Evolutionary conservation across 2,329 filamentous ascomycete species (phyloP), one percentile per base, ranked within the genome.

Genomic region (Coccinonectria pachysandricola): DNA sequence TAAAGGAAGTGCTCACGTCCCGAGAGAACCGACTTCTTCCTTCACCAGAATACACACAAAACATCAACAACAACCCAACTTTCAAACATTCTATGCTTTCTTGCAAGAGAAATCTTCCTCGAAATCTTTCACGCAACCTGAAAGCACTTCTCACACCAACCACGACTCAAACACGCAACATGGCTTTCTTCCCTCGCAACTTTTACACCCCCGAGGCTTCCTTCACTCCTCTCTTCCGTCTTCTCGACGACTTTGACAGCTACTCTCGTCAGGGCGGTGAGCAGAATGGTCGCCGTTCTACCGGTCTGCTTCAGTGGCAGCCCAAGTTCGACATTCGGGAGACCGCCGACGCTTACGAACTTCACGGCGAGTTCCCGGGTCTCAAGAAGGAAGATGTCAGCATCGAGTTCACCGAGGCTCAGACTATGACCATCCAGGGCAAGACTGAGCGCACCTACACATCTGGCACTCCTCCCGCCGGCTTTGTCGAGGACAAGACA

Each of bases 281-380:
- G n/a, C 35, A 37, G 32, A 34, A 37, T 23, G 40, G 42, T 24
- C 46, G 44, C 17, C 45, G 45, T 24, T 30, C 32, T 15, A n/a
- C n/a, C n/a, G 39, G 34, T 31, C 40, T 67, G 24, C 63, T 61
- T 23, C 61, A 69, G 47, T 87, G 85, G 68, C 68, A 71, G 31
- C 83, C 82, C 28, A 79, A 75, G 56, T 88, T 88, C 48, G 82
- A 88, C 45, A 66, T 87, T 35, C 76, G 71, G 51, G 83, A 91
- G 60, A 71, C 68, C 8, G 67, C 68, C 34, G 57, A 72, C 5
- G 52, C 62, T 37, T 88, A 85, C 49, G 77, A 88, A 56, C 75
- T 88, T 12, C 74, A 87, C 44, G 83, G 82, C 45, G 82, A 88
- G 55, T 71, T 88, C 5, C 77, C 82, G 0, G 83, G 83, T 29